Evolutionary conservation across 352 stramenopile genomes (phyloP), one percentile per base, ranked within the genome.

Genomic region (Phytophthora lateralis): DNA sequence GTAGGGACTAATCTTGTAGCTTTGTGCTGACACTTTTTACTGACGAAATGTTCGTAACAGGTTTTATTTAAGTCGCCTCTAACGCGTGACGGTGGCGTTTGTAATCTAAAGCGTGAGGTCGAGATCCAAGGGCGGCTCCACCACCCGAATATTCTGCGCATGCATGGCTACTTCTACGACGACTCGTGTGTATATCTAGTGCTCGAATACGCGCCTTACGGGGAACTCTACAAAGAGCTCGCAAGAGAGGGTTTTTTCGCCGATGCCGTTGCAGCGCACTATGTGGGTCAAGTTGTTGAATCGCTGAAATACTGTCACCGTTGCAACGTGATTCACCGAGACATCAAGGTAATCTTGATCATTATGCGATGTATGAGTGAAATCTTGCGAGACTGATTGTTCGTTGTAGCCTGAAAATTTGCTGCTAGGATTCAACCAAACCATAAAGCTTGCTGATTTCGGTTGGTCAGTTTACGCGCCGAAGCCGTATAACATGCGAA

Each of bases 161-260:
- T 96, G 34, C 75, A 86, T 32, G 88, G 88, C 27, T 95, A 95
- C 72, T 96, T 96, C 49, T 91, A 93, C 60, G 85, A 95, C 55
- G 85, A 93, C 11, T 76, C 80, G 1, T 90, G 80, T 42, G 70
- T 93, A 11, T 95, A 95, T 66, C 63, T 96, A 27, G 79, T 95
- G 29, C 69, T 96, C 20, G 88, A 96, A 72, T 95, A 91, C 39
- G 86, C 86, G 2, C 67, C 82, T 0, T 78, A 92, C 20, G 88
- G 88, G 7, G 87, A 95, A 47, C 71, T 96, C 1, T 96, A 89
- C 68, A 92, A 94, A 60, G 60, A 84, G 56, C 62, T 95, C 24
- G 82, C 62, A 41, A 84, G 69, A 53, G 69, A 88, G 55, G 73
- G 71, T 10, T 61, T 63, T 49, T 92, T 95, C 24, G 39, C 53